phyloP scores from a whole-genome alignment of 2,329 filamentous ascomycete genomes.

The Pseudocercospora macadamiae region DNA sequence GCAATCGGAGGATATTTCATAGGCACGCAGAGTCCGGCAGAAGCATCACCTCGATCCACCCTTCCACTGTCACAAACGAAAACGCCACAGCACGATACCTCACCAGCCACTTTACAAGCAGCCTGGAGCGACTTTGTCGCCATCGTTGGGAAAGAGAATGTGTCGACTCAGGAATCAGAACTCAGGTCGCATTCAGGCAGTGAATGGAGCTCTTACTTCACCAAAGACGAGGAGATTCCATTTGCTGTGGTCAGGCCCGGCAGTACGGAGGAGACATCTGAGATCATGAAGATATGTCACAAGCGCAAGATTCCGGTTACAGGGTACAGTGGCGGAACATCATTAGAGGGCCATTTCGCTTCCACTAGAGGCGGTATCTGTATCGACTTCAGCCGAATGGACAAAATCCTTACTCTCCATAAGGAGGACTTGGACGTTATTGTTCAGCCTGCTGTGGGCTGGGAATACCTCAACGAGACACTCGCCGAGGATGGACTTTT shows the following conservation, averaged over 20 bases:
- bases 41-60: constrained; percentile 57
- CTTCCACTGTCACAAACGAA: constrained; percentile 53
- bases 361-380: constrained; percentile 81
- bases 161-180: constrained; percentile 60
- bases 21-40: constrained; percentile 53
- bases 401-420: constrained; percentile 76
- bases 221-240: constrained; percentile 47
- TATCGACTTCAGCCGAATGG: constrained; percentile 84
- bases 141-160: constrained; percentile 64
- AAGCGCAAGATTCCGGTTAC: constrained; percentile 79
- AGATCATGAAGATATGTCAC: constrained; percentile 88
- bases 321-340: constrained; percentile 84
- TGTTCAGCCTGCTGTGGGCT: constrained; percentile 71
- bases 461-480: constrained; percentile 82
- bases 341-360: constrained; percentile 85
- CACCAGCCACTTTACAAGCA: constrained; percentile 62
- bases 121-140: constrained; percentile 66
- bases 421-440: constrained; percentile 66
- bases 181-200: constrained; percentile 62
- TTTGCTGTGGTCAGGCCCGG: constrained; percentile 73
- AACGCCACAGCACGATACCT: constrained; percentile 58
- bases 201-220: constrained; percentile 63
- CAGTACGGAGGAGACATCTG: constrained; percentile 80
- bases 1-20: constrained; percentile 59
- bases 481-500: constrained; percentile 74